A percentile compares a stretch with the other conserved stretches of the same genome.
Conservation (phyloP, 1,284 basidiomycete genomes). For the Pseudozyma hubeiensis region DNA sequence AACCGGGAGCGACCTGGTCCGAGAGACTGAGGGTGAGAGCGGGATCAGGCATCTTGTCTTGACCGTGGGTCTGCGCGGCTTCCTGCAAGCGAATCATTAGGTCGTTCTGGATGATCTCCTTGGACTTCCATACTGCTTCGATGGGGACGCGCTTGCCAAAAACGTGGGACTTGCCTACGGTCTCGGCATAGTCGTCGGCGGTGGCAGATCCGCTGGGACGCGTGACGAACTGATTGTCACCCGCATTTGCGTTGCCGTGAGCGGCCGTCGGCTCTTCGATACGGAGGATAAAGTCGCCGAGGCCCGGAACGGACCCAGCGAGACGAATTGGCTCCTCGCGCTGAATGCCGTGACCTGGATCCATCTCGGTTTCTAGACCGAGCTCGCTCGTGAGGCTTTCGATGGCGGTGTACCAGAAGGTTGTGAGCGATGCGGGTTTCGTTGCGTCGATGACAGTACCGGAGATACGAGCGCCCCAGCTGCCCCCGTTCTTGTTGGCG, state of each 20-base stretch:
- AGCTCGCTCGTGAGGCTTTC: constrained; percentile 79
- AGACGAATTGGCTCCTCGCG: constrained; percentile 74
- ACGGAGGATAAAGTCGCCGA: constrained; percentile 84
- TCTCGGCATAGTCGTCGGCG: constrained; percentile 75
- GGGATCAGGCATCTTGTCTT: constrained; percentile 76
- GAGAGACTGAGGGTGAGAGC: constrained; percentile 81
- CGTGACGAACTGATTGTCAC: constrained; percentile 58
- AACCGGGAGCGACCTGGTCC: constrained; percentile 78
- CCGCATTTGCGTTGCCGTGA: constrained; percentile 70
- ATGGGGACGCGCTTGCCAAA: constrained; percentile 76
- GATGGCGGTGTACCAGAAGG: constrained; percentile 85
- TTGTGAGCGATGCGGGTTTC: constrained; percentile 76
- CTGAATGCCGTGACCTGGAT: constrained; percentile 76
- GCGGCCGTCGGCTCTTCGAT: constrained; percentile 78
- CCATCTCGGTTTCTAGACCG: constrained; percentile 76
- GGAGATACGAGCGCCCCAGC: constrained; percentile 88
- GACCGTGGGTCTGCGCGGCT: constrained; percentile 74
- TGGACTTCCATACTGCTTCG: constrained; percentile 84
- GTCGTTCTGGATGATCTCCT: constrained; percentile 79
- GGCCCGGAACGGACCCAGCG: constrained; percentile 78
- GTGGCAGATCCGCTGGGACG: constrained; percentile 72
- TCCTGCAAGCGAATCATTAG: constrained; percentile 76
- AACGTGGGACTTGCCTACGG: constrained; percentile 80
- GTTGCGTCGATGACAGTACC: constrained; percentile 79
- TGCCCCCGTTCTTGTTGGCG: constrained; percentile 71